Evolutionary conservation across 192 early-diverging fungal genomes (phyloP), one percentile per base, ranked within the genome.

Genomic region (Paraglomus brasilianum): DNA sequence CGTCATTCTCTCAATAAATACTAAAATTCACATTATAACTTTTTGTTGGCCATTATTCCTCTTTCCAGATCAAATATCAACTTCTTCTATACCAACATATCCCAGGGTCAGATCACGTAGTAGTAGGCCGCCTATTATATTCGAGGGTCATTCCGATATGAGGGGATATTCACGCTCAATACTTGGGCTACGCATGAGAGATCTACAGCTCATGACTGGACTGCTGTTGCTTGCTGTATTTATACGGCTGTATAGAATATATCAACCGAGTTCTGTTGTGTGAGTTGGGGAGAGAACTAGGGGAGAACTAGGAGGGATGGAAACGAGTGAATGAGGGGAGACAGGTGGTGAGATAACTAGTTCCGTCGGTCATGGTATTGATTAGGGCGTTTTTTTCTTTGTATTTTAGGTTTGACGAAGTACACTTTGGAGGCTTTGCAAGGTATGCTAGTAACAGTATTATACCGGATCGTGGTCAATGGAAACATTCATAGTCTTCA

Each of bases 381-480:
- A 46, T 19, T 45, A 40, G 39, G 45, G 46, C 6, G 5, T 38
- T 19, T n/a, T 72, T 72, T 47, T n/a, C 45, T 42, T 42, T 43
- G 21, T 24, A 24, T 41, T 38, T 71, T 74, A 93, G 90, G 1
- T 98, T 98, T 76, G 95, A 98, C 78, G 96, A 98, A 80, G 96
- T 98, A 43, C 96, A 98, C 64, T 98, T 98, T 82, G 96, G 96
- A 66, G 96, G 96, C 67, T 98, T 96, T 74, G 96, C 95, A 59
- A 69, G 66, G 67, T 69, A 69, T 14, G 53, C 36, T 14, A 30
- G 3, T 1, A 30, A 30, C 30, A 30, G 30, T 30, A 30, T 30
- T 30, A 30, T 3, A 30, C 30, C 30, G 3, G 30, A 30, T 30
- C 30, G 30, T 30, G 30, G 30, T 30, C 30, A 30, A 30, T 30